Conservation (phyloP, 768 basidiomycete species). For the Tulasnella sp. region DNA sequence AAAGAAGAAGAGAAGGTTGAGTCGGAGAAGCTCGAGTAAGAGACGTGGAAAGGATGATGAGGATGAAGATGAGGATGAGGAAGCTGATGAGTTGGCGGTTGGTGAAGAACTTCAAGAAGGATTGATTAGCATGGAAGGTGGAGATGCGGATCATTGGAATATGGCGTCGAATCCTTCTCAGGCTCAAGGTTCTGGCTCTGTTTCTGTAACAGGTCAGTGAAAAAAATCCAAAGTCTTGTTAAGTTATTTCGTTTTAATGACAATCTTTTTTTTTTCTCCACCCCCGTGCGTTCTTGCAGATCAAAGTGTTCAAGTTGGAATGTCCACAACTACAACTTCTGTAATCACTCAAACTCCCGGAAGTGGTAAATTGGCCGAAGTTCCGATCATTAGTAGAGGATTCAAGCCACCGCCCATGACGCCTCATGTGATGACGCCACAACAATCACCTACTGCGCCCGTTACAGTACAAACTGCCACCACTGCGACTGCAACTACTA, state of each 20-base stretch:
- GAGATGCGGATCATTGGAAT: no score
- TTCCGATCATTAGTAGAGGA: no score
- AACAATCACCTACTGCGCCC: no score
- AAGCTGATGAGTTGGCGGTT: no score
- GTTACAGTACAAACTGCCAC: no score
- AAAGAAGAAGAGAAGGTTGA: not conserved
- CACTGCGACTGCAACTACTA: no score
- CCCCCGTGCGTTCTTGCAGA: not conserved
- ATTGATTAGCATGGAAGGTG: constrained; percentile 5
- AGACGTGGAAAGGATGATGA: constrained; percentile 7
- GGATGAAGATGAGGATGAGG: not conserved
- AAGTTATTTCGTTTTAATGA: not conserved
- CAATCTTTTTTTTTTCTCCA: not conserved
- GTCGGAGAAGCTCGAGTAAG: not conserved
- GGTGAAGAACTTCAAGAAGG: no score
- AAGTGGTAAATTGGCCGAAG: not conserved
- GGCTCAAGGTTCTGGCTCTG: no score
- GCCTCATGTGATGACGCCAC: no score
- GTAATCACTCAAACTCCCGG: no score
- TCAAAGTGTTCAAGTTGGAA: not conserved
- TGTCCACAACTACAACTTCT: not conserved
- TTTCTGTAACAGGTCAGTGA: not conserved
- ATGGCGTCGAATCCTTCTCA: no score
- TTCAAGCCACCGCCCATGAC: no score
- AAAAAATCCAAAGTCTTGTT: not conserved